Evolutionary conservation across 2,329 filamentous ascomycete genomes (phyloP).

Genomic region (Penicillium sp.): DNA sequence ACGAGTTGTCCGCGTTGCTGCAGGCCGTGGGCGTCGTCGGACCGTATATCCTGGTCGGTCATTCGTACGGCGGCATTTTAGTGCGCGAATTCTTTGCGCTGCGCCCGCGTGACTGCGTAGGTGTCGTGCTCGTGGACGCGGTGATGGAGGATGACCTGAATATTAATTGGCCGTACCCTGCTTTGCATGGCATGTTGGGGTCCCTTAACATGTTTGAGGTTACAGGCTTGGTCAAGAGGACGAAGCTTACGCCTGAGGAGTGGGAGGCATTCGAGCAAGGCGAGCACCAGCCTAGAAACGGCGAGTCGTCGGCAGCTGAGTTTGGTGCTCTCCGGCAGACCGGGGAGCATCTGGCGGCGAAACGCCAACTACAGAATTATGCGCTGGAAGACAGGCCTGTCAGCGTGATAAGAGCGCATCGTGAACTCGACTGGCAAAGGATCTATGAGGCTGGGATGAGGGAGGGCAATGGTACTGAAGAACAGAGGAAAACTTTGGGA

Average conservation of each 20-base stretch:
- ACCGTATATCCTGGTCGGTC: slow-evolving; percentile 1
- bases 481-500: slow-evolving; percentile 26
- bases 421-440: slow-evolving; percentile 27
- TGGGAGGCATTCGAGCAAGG: background rate
- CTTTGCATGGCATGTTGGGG: background rate
- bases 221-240: background rate
- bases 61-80: slow-evolving; percentile 5
- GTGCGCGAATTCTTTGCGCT: slow-evolving; percentile 1
- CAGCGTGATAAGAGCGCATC: slow-evolving; percentile 33
- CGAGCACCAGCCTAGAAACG: background rate
- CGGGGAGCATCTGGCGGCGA: slow-evolving; percentile 24
- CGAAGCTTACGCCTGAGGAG: background rate
- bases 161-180: background rate
- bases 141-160: background rate
- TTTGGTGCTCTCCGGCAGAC: slow-evolving; percentile 11
- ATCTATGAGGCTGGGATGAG: slow-evolving; percentile 29
- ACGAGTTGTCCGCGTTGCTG: background rate
- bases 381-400: slow-evolving; percentile 28
- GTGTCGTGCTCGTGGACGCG: background rate
- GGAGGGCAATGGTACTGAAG: slow-evolving; percentile 29
- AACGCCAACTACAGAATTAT: slow-evolving; percentile 27
- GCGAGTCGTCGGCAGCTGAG: background rate
- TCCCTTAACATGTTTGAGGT: background rate
- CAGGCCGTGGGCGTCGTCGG: background rate
- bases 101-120: background rate